Evolutionary conservation across 164 flowering plant species (phyloP), one percentile per base, ranked within the genome.

Genomic region (Platanus orientalis): DNA sequence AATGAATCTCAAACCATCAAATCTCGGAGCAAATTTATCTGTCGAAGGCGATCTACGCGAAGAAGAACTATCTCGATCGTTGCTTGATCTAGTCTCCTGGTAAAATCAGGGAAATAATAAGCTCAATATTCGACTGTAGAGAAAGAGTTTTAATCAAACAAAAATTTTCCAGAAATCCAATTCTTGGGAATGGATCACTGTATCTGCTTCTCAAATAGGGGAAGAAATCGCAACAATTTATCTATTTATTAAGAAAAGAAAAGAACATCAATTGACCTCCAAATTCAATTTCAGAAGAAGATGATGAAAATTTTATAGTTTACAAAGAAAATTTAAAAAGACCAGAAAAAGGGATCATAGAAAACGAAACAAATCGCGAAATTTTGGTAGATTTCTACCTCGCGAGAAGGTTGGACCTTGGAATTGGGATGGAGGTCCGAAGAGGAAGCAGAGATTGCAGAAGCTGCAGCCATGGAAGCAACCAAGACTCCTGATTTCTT

Each of bases 1-100:
- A 10, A 80, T 80, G 65, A 80, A 80, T 57, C 83, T 77, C 66
- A 80, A 68, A 0, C 83, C 83, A 17, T 80, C 80, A 21, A 80
- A 77, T 29, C 69, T 76, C 21, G 83, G 83, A 5, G 71, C 69
- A 34, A 72, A 76, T 25, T 68, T 74, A 1, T 74, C 77, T 4
- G 63, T 45, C 19, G 62, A 17, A 25, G 52, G 57, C 21, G 50
- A 23, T 12, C 40, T 52, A 26, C 47, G 45, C 6, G 64, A 54
- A 28, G 64, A 44, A 17, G 64, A 48, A 36, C 34, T 39, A 6
- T 68, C 65, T 39, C 57, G 50, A 24, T 44, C 67, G 0, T 67
- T 52, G 6, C 49, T 59, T 34, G 59, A 54, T 1, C 20, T 51
- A 4, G 21, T 11, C 1, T 39, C 72, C 72, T 69, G 57, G 20